Base-by-base conservation (phyloP, 2,329 filamentous ascomycete genomes). In the Alternaria infectoria region DNA sequence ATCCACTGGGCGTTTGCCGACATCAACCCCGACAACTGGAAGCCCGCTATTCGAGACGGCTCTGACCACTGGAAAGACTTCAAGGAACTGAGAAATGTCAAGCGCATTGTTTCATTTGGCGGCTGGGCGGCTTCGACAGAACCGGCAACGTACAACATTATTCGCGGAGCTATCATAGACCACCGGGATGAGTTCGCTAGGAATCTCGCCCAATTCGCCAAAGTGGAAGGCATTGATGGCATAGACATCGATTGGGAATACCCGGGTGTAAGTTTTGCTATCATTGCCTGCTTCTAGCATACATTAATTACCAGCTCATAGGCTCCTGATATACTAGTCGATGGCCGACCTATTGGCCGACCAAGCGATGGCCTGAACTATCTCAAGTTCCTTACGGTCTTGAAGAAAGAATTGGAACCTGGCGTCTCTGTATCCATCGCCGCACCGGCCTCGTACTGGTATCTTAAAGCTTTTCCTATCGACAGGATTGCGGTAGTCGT, bases 161-260 rank as follows among this genome's bases (percentile, higher is more conserved):
- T 84, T 58, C 73, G 81, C 4, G 47, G 78, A 7, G 79, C 61
- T 7, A 72, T 82, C 5, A 75, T 60, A 2, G 74, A 57, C 1
- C 85, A 86, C 61, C 74, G 81, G 1, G 65, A 70, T 5, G 78
- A 30, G 6, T 77, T 76, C 9, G 68, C 67, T 0, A 61, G 17
- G 13, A 77, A 72, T 40, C 43, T 78, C 17, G 67, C 63, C 3
- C 25, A 61, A 0, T 79, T 79, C 40, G 10, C 75, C 4, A 65
- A 64, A 0, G 25, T 68, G 1, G 4, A 79, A 15, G 51, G 8
- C 5, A 25, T 62, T 15, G 75, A 80, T 55, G 79, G 78, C 2
- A 55, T 84, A 10, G 82, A 84, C 47, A 70, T 84, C 45, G 82
- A 85, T 66, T 86, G 83, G 84, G 83, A 84, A 59, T 84, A 85